phyloP scores from a whole-genome alignment of 2,329 filamentous ascomycete genomes.

The Ascochyta clinopodiicola region DNA sequence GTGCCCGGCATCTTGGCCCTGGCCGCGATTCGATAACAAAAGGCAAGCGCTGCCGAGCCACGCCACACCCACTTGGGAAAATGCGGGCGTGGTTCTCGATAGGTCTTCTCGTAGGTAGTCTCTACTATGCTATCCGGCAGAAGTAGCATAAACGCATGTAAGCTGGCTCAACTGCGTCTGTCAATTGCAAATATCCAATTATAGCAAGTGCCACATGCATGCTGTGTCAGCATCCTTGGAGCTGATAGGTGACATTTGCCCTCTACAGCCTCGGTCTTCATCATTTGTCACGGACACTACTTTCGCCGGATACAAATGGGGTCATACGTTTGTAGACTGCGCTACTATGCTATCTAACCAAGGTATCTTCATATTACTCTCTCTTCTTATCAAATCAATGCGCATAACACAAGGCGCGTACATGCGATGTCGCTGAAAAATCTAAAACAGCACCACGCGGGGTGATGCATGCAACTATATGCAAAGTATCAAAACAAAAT shows the following conservation, averaged over 20 bases:
- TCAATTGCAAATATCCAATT: too few relatives aligned
- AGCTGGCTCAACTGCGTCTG: too few relatives aligned
- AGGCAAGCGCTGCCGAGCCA: conserved; percentile 2
- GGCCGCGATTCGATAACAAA: background rate
- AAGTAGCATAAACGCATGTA: too few relatives aligned
- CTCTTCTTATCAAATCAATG: background rate
- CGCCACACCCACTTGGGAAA: background rate
- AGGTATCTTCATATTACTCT: conserved; percentile 10
- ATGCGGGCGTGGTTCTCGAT: background rate
- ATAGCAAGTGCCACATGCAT: too few relatives aligned
- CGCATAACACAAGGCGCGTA: conserved; percentile 1
- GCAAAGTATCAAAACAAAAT: background rate
- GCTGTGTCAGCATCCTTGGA: too few relatives aligned
- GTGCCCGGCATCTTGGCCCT: background rate
- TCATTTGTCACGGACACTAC: too few relatives aligned
- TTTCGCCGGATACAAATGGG: background rate
- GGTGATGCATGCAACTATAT: conserved; percentile 3
- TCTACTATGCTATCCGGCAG: too few relatives aligned
- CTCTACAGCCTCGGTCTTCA: too few relatives aligned
- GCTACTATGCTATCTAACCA: background rate
- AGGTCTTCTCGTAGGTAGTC: background rate
- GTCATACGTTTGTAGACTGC: background rate
- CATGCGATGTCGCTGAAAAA: conserved; percentile 11
- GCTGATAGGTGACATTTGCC: too few relatives aligned
- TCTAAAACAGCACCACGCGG: conserved; percentile 4